These are phyloP conservation scores for Akebia trifoliata DNA, from an alignment of 164 flowering plant species.

Conservation along the genomic window DNA sequence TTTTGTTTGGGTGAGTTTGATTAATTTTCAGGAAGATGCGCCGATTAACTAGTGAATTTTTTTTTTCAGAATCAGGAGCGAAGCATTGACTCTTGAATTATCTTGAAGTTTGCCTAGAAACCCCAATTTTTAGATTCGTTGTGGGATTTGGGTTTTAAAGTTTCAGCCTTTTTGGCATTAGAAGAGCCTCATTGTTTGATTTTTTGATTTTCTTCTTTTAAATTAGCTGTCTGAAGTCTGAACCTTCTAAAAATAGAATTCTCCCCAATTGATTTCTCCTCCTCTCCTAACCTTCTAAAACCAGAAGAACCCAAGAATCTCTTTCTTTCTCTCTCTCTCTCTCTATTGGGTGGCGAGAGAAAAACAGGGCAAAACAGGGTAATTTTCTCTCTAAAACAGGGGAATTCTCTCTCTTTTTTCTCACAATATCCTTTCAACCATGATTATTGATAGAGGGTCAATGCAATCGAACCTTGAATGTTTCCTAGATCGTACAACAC, in stretches of 20 bases:
- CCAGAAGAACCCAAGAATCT: constrained; percentile 6
- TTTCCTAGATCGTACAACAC: constrained; percentile 81
- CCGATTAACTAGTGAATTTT: too few relatives aligned
- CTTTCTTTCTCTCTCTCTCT: constrained; percentile 3
- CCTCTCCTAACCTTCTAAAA: constrained; percentile 15
- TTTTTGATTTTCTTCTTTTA: not conserved
- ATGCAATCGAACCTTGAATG: constrained; percentile 70
- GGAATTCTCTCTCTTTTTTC: constrained; percentile 14
- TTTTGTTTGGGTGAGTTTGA: too few relatives aligned
- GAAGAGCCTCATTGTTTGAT: too few relatives aligned
- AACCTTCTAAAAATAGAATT: constrained; percentile 19
- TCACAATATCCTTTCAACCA: constrained; percentile 24
- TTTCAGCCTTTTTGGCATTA: constrained; percentile 2
- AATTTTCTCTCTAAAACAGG: too few relatives aligned
- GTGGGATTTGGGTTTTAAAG: too few relatives aligned
- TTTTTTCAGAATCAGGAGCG: too few relatives aligned
- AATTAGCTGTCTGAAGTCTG: constrained; percentile 12
- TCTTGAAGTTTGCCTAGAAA: too few relatives aligned
- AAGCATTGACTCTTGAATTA: too few relatives aligned
- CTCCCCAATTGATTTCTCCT: constrained; percentile 14
- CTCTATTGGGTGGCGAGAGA: constrained; percentile 28
- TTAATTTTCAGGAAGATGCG: too few relatives aligned
- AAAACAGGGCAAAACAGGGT: too few relatives aligned
- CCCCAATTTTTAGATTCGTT: too few relatives aligned
- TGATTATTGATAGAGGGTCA: constrained; percentile 38